Evolutionary conservation across 495 filamentous ascomycete genomes (phyloP).

Genomic region (Oidiodendron maius): DNA sequence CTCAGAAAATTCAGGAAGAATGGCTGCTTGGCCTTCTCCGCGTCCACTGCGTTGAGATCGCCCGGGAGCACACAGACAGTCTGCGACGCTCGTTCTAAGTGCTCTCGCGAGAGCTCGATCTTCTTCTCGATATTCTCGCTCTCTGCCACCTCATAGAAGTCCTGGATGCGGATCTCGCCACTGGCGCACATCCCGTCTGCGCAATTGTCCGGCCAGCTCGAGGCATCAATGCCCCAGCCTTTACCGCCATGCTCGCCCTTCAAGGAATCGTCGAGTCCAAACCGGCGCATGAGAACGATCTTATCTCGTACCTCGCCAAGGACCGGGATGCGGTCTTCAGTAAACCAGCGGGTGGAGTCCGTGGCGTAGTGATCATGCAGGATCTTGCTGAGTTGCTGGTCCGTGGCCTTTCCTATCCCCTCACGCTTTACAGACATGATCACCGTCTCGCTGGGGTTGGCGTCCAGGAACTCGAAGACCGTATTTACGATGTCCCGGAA

Average conservation of each 20-base stretch:
- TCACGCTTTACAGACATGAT: constrained; percentile 90
- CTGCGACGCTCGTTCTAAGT: constrained; percentile 66
- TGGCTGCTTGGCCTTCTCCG: constrained; percentile 34
- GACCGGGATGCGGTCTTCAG: constrained; percentile 61
- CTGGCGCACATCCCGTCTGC: constrained; percentile 65
- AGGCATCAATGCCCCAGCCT: constrained; percentile 80
- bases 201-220: constrained; percentile 85
- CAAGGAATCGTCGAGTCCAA: constrained; percentile 55
- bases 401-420: constrained; percentile 72
- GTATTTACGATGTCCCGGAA: constrained; percentile 66
- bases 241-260: constrained; percentile 51
- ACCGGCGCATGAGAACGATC: constrained; percentile 80
- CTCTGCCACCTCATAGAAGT: constrained; percentile 87
- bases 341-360: constrained; percentile 67
- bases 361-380: constrained; percentile 65
- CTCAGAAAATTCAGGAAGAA: constrained; percentile 89
- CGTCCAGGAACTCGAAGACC: constrained; percentile 66
- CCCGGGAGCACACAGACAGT: constrained; percentile 29
- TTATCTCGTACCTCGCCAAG: constrained; percentile 79
- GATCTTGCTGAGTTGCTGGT: constrained; percentile 69
- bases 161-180: constrained; percentile 80
- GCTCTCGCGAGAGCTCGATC: constrained; percentile 63
- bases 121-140: constrained; percentile 73
- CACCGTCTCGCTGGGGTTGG: constrained; percentile 73
- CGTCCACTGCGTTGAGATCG: constrained; percentile 15